phyloP scores from a whole-genome alignment of 345 rosid species.

The Luvunga scandens region DNA sequence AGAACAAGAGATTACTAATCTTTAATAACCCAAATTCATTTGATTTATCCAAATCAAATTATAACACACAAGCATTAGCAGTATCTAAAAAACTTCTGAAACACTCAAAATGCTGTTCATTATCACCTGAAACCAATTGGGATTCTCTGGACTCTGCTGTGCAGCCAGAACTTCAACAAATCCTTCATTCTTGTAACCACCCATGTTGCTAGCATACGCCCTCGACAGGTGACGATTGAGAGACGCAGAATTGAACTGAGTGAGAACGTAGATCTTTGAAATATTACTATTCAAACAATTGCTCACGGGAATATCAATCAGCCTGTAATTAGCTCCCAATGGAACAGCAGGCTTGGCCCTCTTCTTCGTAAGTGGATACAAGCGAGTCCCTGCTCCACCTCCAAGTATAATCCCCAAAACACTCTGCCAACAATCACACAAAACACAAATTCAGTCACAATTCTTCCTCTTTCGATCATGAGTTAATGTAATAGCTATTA shows the following conservation, averaged over 20 bases:
- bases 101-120: neutral
- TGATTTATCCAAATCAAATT: neutral
- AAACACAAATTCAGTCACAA: neutral
- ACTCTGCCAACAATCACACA: slow-evolving; percentile 50
- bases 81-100: neutral
- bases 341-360: slow-evolving; percentile 98
- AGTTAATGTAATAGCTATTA: neutral
- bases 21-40: neutral
- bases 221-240: slow-evolving; percentile 93
- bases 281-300: slow-evolving; percentile 92
- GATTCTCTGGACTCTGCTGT: slow-evolving; percentile 96
- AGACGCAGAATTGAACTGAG: slow-evolving; percentile 95
- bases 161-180: slow-evolving; percentile 99
- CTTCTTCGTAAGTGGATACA: slow-evolving; percentile 92
- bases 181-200: slow-evolving; percentile 96
- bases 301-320: slow-evolving; percentile 95
- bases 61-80: neutral
- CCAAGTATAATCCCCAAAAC: slow-evolving; percentile 92
- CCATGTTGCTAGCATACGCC: slow-evolving; percentile 96
- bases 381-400: slow-evolving; percentile 95
- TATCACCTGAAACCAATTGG: slow-evolving; percentile 93
- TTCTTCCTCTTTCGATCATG: neutral
- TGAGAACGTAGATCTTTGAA: slow-evolving; percentile 90
- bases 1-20: neutral
- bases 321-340: slow-evolving; percentile 87